phyloP scores from a whole-genome alignment of 176 grass and related monocot species.

The Aegilops sharonensis region DNA sequence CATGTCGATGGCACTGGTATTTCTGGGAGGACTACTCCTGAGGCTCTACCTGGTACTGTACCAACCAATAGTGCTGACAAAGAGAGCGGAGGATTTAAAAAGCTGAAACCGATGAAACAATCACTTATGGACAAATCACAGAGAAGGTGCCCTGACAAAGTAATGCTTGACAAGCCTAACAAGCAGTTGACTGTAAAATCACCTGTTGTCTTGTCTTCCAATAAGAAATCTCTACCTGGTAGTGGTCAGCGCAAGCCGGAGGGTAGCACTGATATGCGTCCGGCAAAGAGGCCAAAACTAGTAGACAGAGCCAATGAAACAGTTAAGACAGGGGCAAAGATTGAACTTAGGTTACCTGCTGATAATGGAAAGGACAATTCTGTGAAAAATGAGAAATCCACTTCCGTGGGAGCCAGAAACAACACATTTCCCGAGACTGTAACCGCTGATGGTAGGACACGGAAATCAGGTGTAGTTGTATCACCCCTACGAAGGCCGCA shows the following conservation, averaged over 20 bases:
- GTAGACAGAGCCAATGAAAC: slow-evolving; percentile 32
- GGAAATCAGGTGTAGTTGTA: slow-evolving; percentile 18
- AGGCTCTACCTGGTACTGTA: slow-evolving; percentile 21
- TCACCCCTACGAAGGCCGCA: slow-evolving; percentile 36
- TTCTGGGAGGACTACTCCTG: slow-evolving; percentile 24
- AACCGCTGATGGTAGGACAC: slow-evolving; percentile 17
- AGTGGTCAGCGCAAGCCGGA: slow-evolving; percentile 41
- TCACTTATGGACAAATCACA: slow-evolving; percentile 38
- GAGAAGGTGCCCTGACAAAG: slow-evolving; percentile 39
- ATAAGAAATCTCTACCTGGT: slow-evolving; percentile 43
- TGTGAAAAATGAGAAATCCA: slow-evolving; percentile 44
- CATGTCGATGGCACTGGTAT: slow-evolving; percentile 6
- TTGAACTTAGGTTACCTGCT: slow-evolving; percentile 14
- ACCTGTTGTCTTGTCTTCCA: slow-evolving; percentile 24
- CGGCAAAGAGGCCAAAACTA: slow-evolving; percentile 47
- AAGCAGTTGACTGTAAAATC: slow-evolving; percentile 43
- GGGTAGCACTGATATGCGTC: slow-evolving; percentile 32
- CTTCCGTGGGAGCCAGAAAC: slow-evolving; percentile 24
- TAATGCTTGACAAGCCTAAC: slow-evolving; percentile 27
- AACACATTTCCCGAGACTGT: slow-evolving; percentile 27
- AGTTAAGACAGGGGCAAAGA: slow-evolving; percentile 34
- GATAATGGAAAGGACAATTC: slow-evolving; percentile 31
- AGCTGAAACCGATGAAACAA: slow-evolving; percentile 40
- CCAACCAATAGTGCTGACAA: slow-evolving; percentile 32
- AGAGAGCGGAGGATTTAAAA: slow-evolving; percentile 46